phyloP scores from a whole-genome alignment of 1,284 basidiomycete species.

The Trichosporon faecale region DNA sequence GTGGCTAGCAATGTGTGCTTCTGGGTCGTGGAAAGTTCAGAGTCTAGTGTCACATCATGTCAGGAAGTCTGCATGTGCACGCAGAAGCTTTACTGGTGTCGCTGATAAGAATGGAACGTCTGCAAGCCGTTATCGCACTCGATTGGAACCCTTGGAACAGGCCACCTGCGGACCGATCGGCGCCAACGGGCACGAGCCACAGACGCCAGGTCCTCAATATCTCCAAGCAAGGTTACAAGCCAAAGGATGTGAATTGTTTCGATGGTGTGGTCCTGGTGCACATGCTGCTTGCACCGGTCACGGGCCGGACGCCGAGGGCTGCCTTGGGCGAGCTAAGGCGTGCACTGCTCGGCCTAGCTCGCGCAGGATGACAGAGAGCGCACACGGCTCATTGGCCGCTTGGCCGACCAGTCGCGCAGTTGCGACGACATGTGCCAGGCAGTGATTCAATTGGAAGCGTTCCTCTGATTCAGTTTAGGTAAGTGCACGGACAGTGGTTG shows the following conservation, averaged over 20 bases:
- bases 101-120: background rate
- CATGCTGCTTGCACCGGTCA: background rate
- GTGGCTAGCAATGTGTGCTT: background rate
- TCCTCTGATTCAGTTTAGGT: background rate
- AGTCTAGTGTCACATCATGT: background rate
- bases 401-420: background rate
- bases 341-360: background rate
- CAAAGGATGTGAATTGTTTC: background rate
- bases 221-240: background rate
- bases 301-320: background rate
- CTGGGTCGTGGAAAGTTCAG: conserved; percentile 10
- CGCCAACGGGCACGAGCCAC: background rate
- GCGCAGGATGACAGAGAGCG: background rate
- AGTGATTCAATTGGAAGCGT: background rate
- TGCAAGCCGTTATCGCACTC: background rate
- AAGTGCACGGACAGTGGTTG: background rate
- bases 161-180: background rate
- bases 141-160: background rate
- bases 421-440: background rate
- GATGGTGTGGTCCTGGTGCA: background rate
- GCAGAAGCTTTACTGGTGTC: background rate
- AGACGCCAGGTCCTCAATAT: background rate
- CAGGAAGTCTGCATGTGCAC: background rate
- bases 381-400: background rate
- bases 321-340: background rate